Base-by-base conservation (phyloP, 768 basidiomycete genomes). In the Lyophyllum decastes region DNA sequence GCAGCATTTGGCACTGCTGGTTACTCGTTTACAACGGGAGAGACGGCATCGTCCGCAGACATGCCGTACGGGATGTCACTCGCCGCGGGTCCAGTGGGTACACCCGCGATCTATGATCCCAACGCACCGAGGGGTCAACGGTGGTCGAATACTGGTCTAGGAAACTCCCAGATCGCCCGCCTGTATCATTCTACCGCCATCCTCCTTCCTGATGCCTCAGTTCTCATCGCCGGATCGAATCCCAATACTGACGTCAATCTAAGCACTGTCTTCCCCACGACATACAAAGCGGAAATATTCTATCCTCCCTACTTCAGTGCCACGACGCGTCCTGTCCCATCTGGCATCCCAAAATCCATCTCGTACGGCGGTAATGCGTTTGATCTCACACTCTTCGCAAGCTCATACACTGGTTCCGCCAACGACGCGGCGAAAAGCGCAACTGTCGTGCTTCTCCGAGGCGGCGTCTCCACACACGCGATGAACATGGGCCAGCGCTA, bases 111-210 rank as follows among this genome's bases (percentile, higher is more conserved):
- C 60, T 97, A 94, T 72, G 84, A 95, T 68, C 89, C 92, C 4
- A 82, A 80, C 27, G 83, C 85, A 1, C 81, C 92, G 3, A 65
- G 75, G 10, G 95, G 95, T 7, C 76, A 75, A 35, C 84, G 89
- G 17, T 94, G 87, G 90, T 88, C 89, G 34, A 86, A 79, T 35
- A 76, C 78, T 0, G 88, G 89, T n/a, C 71, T 95, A 7, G 67
- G 69, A 3, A 77, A 82, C 0, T 86, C 89, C 0, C 78, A 61
- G 17, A 88, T 95, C 58, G 79, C 94, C 46, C 81, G 95, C 50
- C 71, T 98, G 66, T 98, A 98, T 73, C 96, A 98, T 74, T 96
- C 94, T 0, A 83, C 85, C 0, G 94, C 94, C 12, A 82, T 95
- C n/a, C 82, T 98, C 24, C 83, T 98, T 16, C 89, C 94, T 7